These are phyloP conservation scores for Penicillium sp. DNA, from an alignment of 2,329 filamentous ascomycete species.

Conservation along the genomic window DNA sequence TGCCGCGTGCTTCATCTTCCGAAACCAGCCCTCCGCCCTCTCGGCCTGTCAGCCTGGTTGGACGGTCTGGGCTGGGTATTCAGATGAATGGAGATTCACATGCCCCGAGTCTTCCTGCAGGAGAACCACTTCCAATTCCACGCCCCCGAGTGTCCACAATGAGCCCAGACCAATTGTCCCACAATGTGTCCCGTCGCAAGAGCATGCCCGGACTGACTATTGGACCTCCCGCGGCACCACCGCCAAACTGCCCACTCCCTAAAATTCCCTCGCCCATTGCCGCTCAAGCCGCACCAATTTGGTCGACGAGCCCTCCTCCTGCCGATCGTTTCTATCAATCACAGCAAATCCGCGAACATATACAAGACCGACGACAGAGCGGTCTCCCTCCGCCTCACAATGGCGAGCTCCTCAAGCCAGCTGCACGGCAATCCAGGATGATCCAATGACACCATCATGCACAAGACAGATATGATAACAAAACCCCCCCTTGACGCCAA, in stretches of 20 bases:
- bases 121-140: slow-evolving; percentile 12
- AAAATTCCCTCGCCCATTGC: slow-evolving; percentile 30
- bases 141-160: slow-evolving; percentile 19
- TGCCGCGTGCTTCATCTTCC: slow-evolving; percentile 11
- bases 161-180: slow-evolving; percentile 8
- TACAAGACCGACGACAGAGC: slow-evolving; percentile 17
- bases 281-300: slow-evolving; percentile 14
- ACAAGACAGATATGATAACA: neutral
- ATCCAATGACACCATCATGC: slow-evolving; percentile 13
- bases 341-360: slow-evolving; percentile 15
- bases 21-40: slow-evolving; percentile 19
- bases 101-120: slow-evolving; percentile 7
- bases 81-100: slow-evolving; percentile 11
- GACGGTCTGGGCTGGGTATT: slow-evolving; percentile 16
- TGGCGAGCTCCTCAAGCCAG: neutral
- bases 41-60: slow-evolving; percentile 25
- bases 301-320: slow-evolving; percentile 9
- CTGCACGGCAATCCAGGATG: slow-evolving; percentile 17
- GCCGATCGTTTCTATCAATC: slow-evolving; percentile 22
- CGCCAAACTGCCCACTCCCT: slow-evolving; percentile 37
- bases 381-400: neutral
- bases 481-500: neutral
- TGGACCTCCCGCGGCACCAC: slow-evolving; percentile 34
- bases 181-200: slow-evolving; percentile 32
- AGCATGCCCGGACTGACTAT: slow-evolving; percentile 35